Conservation (phyloP, 148 eudicot genomes). For the Oxyria digyna region DNA sequence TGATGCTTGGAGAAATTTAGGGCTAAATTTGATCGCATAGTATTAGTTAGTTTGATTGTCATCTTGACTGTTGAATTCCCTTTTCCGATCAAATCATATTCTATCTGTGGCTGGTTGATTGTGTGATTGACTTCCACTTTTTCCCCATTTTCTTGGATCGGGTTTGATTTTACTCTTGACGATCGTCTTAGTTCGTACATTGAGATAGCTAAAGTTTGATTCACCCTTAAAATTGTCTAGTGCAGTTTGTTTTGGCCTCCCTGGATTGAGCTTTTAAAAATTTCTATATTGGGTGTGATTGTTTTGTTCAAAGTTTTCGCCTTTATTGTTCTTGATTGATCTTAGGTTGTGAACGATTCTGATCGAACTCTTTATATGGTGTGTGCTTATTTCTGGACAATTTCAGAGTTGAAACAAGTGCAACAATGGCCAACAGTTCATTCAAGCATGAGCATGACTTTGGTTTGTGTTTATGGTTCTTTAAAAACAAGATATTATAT, state of each 20-base stretch:
- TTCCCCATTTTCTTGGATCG: not conserved
- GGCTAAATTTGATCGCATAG: not conserved
- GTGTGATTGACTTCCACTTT: not conserved
- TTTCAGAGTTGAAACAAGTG: not conserved
- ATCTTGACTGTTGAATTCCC: slow-evolving; percentile 1
- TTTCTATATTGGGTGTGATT: not conserved
- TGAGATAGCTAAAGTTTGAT: not conserved
- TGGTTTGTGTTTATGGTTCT: slow-evolving; percentile 25
- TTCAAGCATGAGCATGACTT: slow-evolving; percentile 80
- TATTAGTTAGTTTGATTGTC: not conserved
- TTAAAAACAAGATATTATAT: not conserved
- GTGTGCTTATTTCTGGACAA: not conserved
- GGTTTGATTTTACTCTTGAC: not conserved
- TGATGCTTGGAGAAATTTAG: not conserved
- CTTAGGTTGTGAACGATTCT: not conserved
- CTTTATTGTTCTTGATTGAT: not conserved
- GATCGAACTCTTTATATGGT: not conserved
- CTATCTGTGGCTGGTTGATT: not conserved
- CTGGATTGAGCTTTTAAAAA: not conserved
- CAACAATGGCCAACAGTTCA: slow-evolving; percentile 57
- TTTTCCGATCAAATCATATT: not conserved
- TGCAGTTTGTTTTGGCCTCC: not conserved
- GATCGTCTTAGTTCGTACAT: not conserved
- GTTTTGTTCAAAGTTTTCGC: not conserved
- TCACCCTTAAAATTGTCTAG: not conserved